Evolutionary conservation across 495 filamentous ascomycete species (phyloP), one percentile per base, ranked within the genome.

Genomic region (Tuber borchii): DNA sequence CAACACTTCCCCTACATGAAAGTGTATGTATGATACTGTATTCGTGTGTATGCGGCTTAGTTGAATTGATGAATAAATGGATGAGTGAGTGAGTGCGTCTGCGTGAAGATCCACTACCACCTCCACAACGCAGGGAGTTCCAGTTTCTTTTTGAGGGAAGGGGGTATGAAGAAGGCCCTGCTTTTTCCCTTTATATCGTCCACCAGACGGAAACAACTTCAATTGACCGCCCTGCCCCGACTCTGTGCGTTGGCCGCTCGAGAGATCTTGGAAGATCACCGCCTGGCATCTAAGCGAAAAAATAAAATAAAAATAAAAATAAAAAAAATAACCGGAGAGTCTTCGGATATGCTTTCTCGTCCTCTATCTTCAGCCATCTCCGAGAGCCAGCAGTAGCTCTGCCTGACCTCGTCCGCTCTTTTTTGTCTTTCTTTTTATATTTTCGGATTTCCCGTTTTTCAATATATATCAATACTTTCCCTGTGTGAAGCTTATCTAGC

Each of bases 231-330:
- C 73, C 34, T 70, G 72, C 77, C 73, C 77, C 73, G 73, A 75
- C 74, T 79, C 73, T 34, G 56, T 75, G 73, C 77, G 76, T 73
- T 79, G 76, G 72, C 78, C 72, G 61, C 46, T 76, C 77, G 77
- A 74, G 76, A 78, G 76, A 79, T 79, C 77, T 79, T 79, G 78
- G 78, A 75, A 79, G 77, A 79, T 79, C 78, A 79, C 78, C 78
- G 79, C 65, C 78, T 79, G 73, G 78, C 78, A 79, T 79, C 76
- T 79, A 79, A 79, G 78, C 78, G 78, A 79, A 79, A 79, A 70
- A 75, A 79, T n/a, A 61, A 65, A 31, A 61, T 26, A 61, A 61
- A 26, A 56, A 42, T 42, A 42, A 61, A 61, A 26, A 61, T 48
- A 61, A 10, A 16, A 65, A 65, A 31, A 31, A 31, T 43, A 43